Conservation (phyloP, 345 rosid species). For the Salix purpurea region DNA sequence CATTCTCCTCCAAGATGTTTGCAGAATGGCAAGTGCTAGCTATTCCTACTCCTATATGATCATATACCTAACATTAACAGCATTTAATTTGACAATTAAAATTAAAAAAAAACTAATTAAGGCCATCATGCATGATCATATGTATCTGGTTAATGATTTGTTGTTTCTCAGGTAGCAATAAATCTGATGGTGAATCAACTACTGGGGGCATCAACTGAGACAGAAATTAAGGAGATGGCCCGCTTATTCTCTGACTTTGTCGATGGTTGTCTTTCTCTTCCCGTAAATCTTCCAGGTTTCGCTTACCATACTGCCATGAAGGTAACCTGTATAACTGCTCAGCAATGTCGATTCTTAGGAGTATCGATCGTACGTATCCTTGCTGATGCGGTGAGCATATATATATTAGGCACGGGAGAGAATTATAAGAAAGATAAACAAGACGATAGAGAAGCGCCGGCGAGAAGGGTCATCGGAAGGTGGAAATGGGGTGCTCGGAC, state of each 20-base stretch:
- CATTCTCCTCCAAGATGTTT: conserved; percentile 66
- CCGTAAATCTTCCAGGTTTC: conserved; percentile 68
- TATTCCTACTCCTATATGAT: background rate
- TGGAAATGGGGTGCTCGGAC: conserved; percentile 58
- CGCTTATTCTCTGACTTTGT: conserved; percentile 68
- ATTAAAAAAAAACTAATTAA: background rate
- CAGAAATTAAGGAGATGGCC: conserved; percentile 74
- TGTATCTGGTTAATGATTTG: too few species aligned
- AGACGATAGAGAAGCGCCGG: conserved; percentile 35
- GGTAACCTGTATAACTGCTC: conserved; percentile 24
- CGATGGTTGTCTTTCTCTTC: conserved; percentile 86
- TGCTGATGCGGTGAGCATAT: background rate
- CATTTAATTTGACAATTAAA: background rate
- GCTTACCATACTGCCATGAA: conserved; percentile 75
- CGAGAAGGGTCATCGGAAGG: conserved; percentile 22
- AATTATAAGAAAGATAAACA: conserved; percentile 60
- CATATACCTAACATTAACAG: too few species aligned
- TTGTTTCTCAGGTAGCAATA: conserved; percentile 55
- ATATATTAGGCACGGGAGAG: conserved; percentile 53
- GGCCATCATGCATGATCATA: background rate
- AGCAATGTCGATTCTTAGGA: background rate
- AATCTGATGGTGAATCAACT: conserved; percentile 82
- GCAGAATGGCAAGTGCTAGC: conserved; percentile 57
- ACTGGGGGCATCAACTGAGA: conserved; percentile 53
- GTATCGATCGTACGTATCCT: background rate